Base-by-base conservation (phyloP, 495 filamentous ascomycete genomes). In the Trichocladium antarcticum region DNA sequence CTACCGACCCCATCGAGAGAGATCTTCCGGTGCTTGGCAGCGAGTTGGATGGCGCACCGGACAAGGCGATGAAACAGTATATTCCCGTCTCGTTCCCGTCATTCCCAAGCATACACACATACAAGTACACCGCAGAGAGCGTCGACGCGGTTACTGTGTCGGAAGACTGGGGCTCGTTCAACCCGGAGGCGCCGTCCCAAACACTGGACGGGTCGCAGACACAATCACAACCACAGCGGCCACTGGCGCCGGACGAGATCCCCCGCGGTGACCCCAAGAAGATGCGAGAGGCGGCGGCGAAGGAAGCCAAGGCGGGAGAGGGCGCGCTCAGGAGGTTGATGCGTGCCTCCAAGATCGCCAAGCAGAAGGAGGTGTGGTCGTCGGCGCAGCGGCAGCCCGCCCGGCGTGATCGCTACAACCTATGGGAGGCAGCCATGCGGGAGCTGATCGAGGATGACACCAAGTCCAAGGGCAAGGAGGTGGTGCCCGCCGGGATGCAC, bases 401-500 rank as follows among this genome's bases (percentile, higher is more conserved):
- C 0, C 59, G 62, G 21, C 61, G 65, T 12, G 50, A 67, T 12
- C 60, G 71, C 24, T 65, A 72, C 40, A 42, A 58, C 2, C 48
- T 65, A 0, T 74, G 71, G 71, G 71, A 74, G 54, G 37, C 47
- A 0, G 61, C 68, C 3, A 71, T 74, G 69, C 55, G 61, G 9
- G 60, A 61, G 12, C 34, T 71, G 9, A 59, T 74, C 2, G 64
- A 68, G 27, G 57, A 62, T 9, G 55, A 58, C 7, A 57, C 44
- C 17, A 83, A 78, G 57, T 80, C 80, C 64, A 83, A 79, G 58
- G 81, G 71, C 10, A 82, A 73, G 45, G 85, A 83, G 56, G 74
- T 81, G 67, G 79, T 80, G 59, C 80, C 80, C 44, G 83, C 80
- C 29, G 81, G 78, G 17, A 47, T 57, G 50, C 57, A 58, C n/a